Evolutionary conservation across 805 yeast species (phyloP), one percentile per base, ranked within the genome.

Genomic region (Ogataea sp.): DNA sequence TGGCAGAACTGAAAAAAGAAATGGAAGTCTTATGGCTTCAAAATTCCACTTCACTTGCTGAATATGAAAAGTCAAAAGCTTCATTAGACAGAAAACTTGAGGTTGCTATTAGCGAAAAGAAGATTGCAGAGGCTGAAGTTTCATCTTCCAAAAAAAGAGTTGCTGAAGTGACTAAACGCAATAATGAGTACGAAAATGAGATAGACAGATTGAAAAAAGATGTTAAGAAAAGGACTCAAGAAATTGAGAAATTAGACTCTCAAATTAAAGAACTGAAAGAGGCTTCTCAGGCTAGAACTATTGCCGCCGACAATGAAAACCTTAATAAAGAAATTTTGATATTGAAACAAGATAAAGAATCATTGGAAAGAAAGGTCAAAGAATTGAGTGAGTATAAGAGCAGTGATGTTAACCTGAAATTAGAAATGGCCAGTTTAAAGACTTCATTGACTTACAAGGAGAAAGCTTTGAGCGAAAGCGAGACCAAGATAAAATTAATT

Each of bases 351-450:
- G 78, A 74, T 39, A 70, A 65, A 34, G 56, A 41, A 13, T 26
- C 33, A 1, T 27, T 52, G 23, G 44, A 43, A 39, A 46, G 34
- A 38, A 60, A 51, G 34, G 40, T 49, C 10, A 56, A 56, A 6
- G 75, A 70, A n/a, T 51, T 69, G n/a, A 56, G 53, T 16, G 67
- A 62, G 16, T 53, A 67, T n/a, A 51, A 46, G 23, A 52, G 62
- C 37, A 58, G 58, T 23, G 78, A 70, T 25, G 61, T 71, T 6
- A 62, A 74, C 6, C 51, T 68, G 37, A 74, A 73, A 46, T 51
- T 71, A 20, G 79, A 75, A 43, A 52, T 74, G 21, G 69, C 73
- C 1, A 64, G 75, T 3, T 51, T 69, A 20, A 67, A 67, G 39
- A 52, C 73, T 0, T 63, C 74, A 3, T 46, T 74, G 4, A 51